Evolutionary conservation across 257 asterid species (phyloP), one percentile per base, ranked within the genome.

Genomic region (Linaria vulgaris): DNA sequence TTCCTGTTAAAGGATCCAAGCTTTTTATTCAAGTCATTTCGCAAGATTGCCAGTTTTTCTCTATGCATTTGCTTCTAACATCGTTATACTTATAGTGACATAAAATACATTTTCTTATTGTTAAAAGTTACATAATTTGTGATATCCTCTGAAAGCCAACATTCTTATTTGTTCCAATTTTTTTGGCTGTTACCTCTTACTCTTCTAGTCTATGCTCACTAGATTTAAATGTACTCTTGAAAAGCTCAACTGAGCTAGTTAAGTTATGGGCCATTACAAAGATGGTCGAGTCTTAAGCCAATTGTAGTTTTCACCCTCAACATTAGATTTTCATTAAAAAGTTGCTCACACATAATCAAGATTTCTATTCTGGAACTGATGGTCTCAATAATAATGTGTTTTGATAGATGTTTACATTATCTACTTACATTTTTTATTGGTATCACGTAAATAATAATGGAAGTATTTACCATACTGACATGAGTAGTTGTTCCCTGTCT

Each of bases 21-120:
- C 37, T 17, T 3, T 3, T 27, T 27, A 27, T 27, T 31, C 23
- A 55, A 16, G 11, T 34, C 4, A 56, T 31, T 19, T 55, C 51
- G 12, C 9, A 9, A 23, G 8, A 21, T 22, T 17, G 69, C 23
- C 9, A 50, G 34, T 52, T 34, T 34, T 34, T 11, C 41, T 34
- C 37, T 17, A 51, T 34, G 38, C 58, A 34, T 50, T 50, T 23
- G 51, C 12, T 3, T 45, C 27, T 60, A n/a, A 9, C 45, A 14
- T 39, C 65, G 22, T 23, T 52, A 56, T 60, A 12, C 17, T 55
- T 53, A 5, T 60, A 54, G 66, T 6, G 23, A 22, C 54, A 16
- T 22, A 19, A 10, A 14, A 59, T 34, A 37, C 48, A 16, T 20
- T 20, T 21, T 15, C 20, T 15, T 12, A n/a, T 23, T 21, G 13